Evolutionary conservation across 73 alveolate species (phyloP).

Genomic region (Tetrahymena elliotti): DNA sequence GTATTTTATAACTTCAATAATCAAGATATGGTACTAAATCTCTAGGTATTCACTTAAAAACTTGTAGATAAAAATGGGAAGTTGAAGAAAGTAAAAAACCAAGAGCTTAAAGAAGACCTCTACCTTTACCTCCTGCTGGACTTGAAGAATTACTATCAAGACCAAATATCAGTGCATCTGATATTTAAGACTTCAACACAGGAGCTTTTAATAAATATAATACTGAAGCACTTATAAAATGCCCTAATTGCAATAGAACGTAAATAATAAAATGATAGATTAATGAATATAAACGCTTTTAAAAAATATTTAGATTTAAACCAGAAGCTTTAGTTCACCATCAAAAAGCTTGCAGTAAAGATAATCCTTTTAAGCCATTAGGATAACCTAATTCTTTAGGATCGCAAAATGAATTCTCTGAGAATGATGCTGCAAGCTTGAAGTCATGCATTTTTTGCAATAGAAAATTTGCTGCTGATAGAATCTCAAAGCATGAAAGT

Average conservation of each 20-base stretch:
- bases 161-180: background rate
- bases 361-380: slow-evolving; percentile 26
- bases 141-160: slow-evolving; percentile 10
- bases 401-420: background rate
- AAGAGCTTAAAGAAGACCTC: slow-evolving; percentile 71
- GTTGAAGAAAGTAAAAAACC: slow-evolving; percentile 71
- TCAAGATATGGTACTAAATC: slow-evolving; percentile 70
- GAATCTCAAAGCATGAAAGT: slow-evolving; percentile 13
- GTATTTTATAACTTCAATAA: background rate
- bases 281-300: background rate
- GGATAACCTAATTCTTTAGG: slow-evolving; percentile 1
- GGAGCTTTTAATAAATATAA: slow-evolving; percentile 79
- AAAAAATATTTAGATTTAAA: slow-evolving; percentile 50
- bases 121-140: slow-evolving; percentile 68
- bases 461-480: slow-evolving; percentile 40
- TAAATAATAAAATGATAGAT: background rate
- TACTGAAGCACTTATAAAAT: slow-evolving; percentile 64
- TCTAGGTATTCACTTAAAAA: slow-evolving; percentile 69
- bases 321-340: slow-evolving; percentile 83
- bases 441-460: slow-evolving; percentile 31
- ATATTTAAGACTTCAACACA: slow-evolving; percentile 61
- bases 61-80: slow-evolving; percentile 79
- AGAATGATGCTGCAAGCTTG: slow-evolving; percentile 4
- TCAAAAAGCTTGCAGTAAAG: slow-evolving; percentile 54
- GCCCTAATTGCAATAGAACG: slow-evolving; percentile 89